Conservation (phyloP, 2,329 filamentous ascomycete genomes). For the Cladosporium sphaerospermum region DNA sequence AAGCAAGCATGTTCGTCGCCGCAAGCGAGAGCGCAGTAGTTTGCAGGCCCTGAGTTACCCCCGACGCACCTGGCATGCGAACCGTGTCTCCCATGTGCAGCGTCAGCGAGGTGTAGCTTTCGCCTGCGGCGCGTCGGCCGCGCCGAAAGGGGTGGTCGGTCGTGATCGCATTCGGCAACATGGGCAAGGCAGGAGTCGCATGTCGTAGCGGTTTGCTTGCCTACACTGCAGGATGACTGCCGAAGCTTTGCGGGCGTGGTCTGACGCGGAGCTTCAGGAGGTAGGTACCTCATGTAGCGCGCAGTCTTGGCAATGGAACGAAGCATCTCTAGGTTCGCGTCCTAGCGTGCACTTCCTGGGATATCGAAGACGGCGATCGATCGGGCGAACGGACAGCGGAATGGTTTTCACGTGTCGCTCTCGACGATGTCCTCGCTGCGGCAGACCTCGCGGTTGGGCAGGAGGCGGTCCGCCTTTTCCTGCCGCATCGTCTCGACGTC, state of each 20-base stretch:
- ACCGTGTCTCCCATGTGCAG: no score
- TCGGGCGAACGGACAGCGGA: no score
- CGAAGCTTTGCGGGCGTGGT: neutral
- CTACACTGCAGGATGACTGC: conserved; percentile 7
- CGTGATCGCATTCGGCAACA: neutral
- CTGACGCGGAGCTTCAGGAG: no score
- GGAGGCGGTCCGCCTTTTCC: conserved; percentile 39
- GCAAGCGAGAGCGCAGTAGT: no score
- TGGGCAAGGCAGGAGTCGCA: conserved; percentile 1
- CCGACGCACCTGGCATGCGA: no score
- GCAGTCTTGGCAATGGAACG: neutral
- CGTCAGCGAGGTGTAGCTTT: no score
- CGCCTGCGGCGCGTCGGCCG: neutral
- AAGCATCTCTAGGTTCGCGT: no score
- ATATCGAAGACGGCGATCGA: no score
- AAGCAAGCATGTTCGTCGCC: no score
- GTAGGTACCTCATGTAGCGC: no score
- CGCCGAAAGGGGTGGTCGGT: neutral
- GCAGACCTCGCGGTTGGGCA: conserved; percentile 43
- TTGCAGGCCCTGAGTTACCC: no score
- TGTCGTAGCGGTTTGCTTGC: neutral
- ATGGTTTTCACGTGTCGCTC: neutral
- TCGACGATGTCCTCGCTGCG: conserved; percentile 35
- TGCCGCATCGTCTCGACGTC: conserved; percentile 40
- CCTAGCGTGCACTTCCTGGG: no score